phyloP scores from a whole-genome alignment of 352 stramenopile genomes.

The Lagenidium sp. region DNA sequence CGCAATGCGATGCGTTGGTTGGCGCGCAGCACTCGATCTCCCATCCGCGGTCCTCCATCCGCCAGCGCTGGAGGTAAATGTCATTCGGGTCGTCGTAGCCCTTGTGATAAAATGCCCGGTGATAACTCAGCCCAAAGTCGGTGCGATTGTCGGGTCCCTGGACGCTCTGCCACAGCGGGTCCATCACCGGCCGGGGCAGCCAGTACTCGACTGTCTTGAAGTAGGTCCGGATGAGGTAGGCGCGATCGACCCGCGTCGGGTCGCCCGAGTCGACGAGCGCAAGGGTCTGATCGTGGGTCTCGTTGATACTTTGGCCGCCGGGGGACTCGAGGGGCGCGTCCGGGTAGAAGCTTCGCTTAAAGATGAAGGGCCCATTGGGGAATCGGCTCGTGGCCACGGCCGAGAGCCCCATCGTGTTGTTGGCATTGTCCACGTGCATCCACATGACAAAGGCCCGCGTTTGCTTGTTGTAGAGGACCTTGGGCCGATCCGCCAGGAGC shows the following conservation, averaged over 20 bases:
- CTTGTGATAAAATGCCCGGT: conserved; percentile 90
- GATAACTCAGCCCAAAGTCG: conserved; percentile 94
- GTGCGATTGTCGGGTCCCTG: conserved; percentile 55
- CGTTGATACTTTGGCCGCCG: conserved; percentile 78
- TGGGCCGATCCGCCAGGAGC: conserved; percentile 82
- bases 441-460: conserved; percentile 94
- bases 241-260: conserved; percentile 16
- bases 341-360: conserved; percentile 89
- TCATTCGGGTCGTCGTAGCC: conserved; percentile 96
- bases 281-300: conserved; percentile 94
- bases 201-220: conserved; percentile 95
- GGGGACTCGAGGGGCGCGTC: conserved; percentile 78
- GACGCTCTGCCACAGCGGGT: conserved; percentile 95
- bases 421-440: conserved; percentile 90
- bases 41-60: conserved; percentile 92
- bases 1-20: conserved; percentile 44
- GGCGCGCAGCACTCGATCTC: conserved; percentile 83
- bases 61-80: conserved; percentile 95
- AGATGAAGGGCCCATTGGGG: conserved; percentile 89
- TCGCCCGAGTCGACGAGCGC: conserved; percentile 17
- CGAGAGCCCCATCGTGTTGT: conserved; percentile 81
- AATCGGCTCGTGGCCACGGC: conserved; percentile 86
- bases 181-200: conserved; percentile 92
- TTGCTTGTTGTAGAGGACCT: conserved; percentile 87
- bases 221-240: conserved; percentile 92